Conservation (phyloP, 306 rosid species). For the Dalbergia cultrata region DNA sequence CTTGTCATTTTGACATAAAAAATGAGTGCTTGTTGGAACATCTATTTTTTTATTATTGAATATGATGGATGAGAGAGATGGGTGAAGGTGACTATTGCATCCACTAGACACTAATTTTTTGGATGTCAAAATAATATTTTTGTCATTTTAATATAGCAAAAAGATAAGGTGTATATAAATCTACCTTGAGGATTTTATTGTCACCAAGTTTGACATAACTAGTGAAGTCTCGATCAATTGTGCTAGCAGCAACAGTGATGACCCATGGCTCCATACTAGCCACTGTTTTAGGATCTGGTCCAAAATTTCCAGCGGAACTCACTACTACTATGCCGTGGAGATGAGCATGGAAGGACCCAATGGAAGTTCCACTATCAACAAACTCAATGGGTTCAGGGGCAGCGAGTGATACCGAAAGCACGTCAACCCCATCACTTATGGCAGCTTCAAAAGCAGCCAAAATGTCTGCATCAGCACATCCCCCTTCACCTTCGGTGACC, state of each 20-base stretch:
- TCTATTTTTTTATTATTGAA: too few species aligned
- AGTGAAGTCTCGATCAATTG: constrained; percentile 57
- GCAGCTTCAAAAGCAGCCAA: constrained; percentile 83
- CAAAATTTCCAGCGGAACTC: constrained; percentile 65
- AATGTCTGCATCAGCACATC: constrained; percentile 74
- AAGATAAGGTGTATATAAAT: neutral
- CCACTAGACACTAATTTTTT: too few species aligned
- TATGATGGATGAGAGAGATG: too few species aligned
- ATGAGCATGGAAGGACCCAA: constrained; percentile 78
- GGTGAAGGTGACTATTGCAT: too few species aligned
- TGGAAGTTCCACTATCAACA: constrained; percentile 34
- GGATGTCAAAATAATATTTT: too few species aligned
- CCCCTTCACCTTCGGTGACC: neutral
- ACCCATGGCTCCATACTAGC: constrained; percentile 66
- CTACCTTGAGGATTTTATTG: constrained; percentile 54
- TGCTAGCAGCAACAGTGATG: constrained; percentile 84
- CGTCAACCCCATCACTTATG: constrained; percentile 79
- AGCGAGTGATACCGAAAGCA: constrained; percentile 56
- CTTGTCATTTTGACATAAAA: too few species aligned
- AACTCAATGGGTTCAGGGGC: constrained; percentile 20
- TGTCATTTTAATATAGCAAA: neutral
- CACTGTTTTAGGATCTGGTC: constrained; percentile 46
- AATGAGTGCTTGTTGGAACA: too few species aligned
- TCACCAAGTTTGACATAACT: constrained; percentile 63
- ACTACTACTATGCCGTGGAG: constrained; percentile 61